Evolutionary conservation across 805 yeast genomes (phyloP), one percentile per base, ranked within the genome.

Genomic region (Maudiozyma barnettii): DNA sequence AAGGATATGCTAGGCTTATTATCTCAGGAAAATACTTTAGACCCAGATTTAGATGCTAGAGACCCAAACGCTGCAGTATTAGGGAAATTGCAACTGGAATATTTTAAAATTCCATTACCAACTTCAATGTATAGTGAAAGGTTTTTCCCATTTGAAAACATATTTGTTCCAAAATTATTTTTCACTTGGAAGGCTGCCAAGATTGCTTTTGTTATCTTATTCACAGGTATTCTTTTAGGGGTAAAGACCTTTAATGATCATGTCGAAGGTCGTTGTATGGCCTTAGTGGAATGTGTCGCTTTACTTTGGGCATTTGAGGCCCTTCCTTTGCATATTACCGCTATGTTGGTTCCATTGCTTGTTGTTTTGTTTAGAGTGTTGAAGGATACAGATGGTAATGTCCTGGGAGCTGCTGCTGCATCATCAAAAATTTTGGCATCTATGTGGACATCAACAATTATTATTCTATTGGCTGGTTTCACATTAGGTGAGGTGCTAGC

Each of bases 261-360:
- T 36, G 78, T 75, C 4, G 79, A 82, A 59, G 76, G 74, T 55
- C 74, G 82, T 56, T 78, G 84, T 63, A 73, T 82, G 72, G 85
- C 86, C 5, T 68, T 81, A 22, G 75, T 81, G 39, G 83, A 74
- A 10, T 77, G 82, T 52, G 60, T 70, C 64, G 70, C 97, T 0
- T 65, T 91, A 41, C 69, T 88, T 41, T 91, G 98, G 98, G 97
- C 98, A 1, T 84, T 95, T 10, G 99, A 91, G 61, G 84, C 96
- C 0, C 78, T 91, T 51, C 98, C 98, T 8, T 71, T 91, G 43
- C 91, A 86, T 66, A 90, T 84, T n/a, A 93, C 98, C 3, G 84
- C 96, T 1, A 65, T 91, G 50, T 59, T 86, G 39, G 79, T 91
- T 44, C 99, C 99, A 2, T 67, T 91, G 43, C 67, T 91, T 38